phyloP scores from a whole-genome alignment of 148 eudicot genomes.

The Cornus suecica region DNA sequence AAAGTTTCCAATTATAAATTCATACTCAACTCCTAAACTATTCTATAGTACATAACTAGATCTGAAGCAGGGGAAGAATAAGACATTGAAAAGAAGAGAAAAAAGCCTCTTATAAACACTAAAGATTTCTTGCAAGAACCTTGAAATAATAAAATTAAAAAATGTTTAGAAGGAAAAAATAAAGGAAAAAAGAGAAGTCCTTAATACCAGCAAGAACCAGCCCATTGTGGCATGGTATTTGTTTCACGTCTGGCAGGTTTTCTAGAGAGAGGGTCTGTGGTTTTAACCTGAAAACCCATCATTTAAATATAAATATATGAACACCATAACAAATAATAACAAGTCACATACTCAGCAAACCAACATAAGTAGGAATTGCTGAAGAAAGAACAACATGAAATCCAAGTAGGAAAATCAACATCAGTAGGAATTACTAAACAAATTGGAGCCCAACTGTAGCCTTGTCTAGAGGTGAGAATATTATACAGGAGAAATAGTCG shows the following conservation, averaged over 20 bases:
- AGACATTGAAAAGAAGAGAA: constrained; percentile 1
- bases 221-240: constrained; percentile 99
- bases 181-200: background rate
- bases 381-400: background rate
- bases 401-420: constrained; percentile 5
- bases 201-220: constrained; percentile 96
- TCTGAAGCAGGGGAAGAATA: background rate
- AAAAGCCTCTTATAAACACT: too few species aligned
- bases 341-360: background rate
- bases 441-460: background rate
- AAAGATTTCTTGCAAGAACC: too few species aligned
- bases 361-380: too few species aligned
- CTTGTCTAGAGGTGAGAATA: background rate
- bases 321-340: background rate
- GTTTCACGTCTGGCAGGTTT: constrained; percentile 84
- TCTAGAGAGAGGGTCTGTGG: constrained; percentile 66
- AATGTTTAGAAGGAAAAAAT: background rate
- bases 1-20: constrained; percentile 3
- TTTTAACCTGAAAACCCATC: constrained; percentile 55
- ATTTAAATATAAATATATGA: constrained; percentile 5
- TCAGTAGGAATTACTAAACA: background rate
- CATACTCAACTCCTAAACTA: background rate
- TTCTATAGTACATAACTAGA: constrained; percentile 4
- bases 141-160: too few species aligned
- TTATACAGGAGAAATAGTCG: background rate